Conservation (phyloP, 1,284 basidiomycete genomes). For the Trichosporon sp. region DNA sequence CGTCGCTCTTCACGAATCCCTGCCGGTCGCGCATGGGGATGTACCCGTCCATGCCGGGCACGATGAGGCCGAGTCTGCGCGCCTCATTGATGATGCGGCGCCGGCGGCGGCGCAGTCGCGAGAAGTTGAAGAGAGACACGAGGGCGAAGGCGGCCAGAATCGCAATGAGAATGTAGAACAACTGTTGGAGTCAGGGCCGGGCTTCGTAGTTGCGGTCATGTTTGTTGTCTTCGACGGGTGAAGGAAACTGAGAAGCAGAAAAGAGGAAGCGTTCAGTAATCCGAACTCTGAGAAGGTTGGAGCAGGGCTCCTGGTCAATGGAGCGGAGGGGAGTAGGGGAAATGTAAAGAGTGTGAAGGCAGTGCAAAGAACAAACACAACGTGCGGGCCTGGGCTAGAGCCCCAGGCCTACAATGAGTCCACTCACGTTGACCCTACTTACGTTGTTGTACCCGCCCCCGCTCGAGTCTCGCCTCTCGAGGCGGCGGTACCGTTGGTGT, state of each 20-base stretch:
- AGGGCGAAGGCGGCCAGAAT: conserved; percentile 48
- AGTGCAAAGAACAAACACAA: neutral
- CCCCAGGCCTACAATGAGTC: neutral
- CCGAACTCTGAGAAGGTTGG: neutral
- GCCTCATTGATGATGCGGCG: conserved; percentile 47
- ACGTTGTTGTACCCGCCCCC: conserved; percentile 25
- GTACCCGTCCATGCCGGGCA: conserved; percentile 53
- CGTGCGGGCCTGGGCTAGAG: neutral
- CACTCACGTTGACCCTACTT: conserved; percentile 18
- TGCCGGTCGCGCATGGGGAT: conserved; percentile 47
- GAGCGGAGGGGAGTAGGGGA: neutral
- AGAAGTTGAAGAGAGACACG: conserved; percentile 45
- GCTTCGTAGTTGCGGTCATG: neutral
- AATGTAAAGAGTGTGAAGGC: neutral
- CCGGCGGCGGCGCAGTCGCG: conserved; percentile 45
- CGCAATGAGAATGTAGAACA: conserved; percentile 56
- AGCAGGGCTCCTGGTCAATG: neutral
- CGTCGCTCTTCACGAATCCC: conserved; percentile 35
- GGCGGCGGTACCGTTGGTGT: neutral
- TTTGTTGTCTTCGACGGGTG: neutral
- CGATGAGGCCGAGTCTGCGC: conserved; percentile 47
- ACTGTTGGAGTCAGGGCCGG: conserved; percentile 30
- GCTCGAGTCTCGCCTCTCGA: neutral
- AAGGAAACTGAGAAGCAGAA: neutral
- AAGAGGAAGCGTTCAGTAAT: neutral